A percentile compares a stretch with the other conserved stretches of the same genome.
Evolutionary conservation across 257 asterid species (phyloP).

Genomic region (Ehretia macrophylla): DNA sequence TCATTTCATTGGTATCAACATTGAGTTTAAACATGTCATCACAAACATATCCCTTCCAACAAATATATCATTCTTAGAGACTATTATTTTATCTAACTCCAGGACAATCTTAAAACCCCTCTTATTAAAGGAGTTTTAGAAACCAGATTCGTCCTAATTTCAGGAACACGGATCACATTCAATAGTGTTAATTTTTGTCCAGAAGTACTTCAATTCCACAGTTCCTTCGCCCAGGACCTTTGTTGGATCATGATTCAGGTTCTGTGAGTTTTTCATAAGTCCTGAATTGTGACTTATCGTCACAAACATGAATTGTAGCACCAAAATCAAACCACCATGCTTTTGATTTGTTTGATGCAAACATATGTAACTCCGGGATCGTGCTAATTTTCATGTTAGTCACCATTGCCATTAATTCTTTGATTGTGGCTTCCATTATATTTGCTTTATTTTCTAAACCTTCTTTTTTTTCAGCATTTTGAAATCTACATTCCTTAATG

Average conservation of each 20-base stretch:
- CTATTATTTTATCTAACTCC: background rate
- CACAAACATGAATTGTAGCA: constrained; percentile 2
- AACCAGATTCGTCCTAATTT: background rate
- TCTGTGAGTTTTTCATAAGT: background rate
- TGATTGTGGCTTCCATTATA: no score
- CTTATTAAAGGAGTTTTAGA: background rate
- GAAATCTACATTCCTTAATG: no score
- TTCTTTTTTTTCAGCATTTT: no score
- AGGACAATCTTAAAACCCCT: background rate
- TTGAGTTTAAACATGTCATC: background rate
- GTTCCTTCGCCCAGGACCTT: background rate
- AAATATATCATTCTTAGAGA: constrained; percentile 9
- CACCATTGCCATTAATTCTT: background rate
- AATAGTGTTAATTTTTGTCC: background rate
- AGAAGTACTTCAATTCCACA: background rate
- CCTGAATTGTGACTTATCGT: background rate
- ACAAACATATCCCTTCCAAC: background rate
- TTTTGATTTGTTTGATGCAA: no score
- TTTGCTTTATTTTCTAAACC: no score
- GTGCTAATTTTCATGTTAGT: background rate
- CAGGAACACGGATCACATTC: background rate
- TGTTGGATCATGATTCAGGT: background rate
- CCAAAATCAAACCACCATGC: constrained; percentile 5
- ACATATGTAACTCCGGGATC: background rate
- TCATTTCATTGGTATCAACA: background rate